Conservation (phyloP, 2,329 filamentous ascomycete species). For the Rhinocladiella similis region DNA sequence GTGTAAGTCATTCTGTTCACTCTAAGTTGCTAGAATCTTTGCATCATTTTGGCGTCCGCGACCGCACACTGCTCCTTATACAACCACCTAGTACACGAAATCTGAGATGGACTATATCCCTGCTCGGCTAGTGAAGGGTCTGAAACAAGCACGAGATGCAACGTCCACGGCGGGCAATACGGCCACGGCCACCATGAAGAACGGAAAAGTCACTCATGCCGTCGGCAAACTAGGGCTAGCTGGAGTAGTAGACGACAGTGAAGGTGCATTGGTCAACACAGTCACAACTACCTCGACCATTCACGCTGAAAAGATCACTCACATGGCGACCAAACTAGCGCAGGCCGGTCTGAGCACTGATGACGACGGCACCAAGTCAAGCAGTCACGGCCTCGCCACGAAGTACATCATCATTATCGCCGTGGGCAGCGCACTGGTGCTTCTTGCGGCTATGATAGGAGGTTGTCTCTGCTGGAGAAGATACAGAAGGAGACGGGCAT, state of each 20-base stretch:
- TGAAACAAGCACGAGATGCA: constrained; percentile 6
- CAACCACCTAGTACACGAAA: neutral
- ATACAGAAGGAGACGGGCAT: constrained; percentile 19
- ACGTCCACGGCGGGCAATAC: constrained; percentile 6
- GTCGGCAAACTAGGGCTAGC: constrained; percentile 18
- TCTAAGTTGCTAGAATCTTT: too few species aligned
- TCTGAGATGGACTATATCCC: constrained; percentile 17
- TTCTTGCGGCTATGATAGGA: constrained; percentile 9
- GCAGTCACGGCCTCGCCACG: constrained; percentile 12
- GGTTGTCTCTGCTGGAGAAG: constrained; percentile 20
- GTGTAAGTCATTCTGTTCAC: too few species aligned
- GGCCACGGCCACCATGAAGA: constrained; percentile 3
- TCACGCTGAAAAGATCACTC: constrained; percentile 17
- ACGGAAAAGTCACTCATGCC: constrained; percentile 16
- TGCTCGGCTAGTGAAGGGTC: constrained; percentile 6
- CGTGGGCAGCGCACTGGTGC: constrained; percentile 14
- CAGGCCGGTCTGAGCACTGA: constrained; percentile 16
- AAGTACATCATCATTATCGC: constrained; percentile 22
- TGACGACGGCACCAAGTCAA: neutral
- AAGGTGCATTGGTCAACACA: constrained; percentile 3
- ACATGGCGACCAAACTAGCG: constrained; percentile 12
- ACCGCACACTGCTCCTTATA: neutral
- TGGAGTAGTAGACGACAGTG: constrained; percentile 16
- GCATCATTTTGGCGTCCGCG: too few species aligned
- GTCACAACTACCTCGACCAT: constrained; percentile 9